Evolutionary conservation across 2,329 filamentous ascomycete genomes (phyloP).

Genomic region (Ophiostoma ulmi): DNA sequence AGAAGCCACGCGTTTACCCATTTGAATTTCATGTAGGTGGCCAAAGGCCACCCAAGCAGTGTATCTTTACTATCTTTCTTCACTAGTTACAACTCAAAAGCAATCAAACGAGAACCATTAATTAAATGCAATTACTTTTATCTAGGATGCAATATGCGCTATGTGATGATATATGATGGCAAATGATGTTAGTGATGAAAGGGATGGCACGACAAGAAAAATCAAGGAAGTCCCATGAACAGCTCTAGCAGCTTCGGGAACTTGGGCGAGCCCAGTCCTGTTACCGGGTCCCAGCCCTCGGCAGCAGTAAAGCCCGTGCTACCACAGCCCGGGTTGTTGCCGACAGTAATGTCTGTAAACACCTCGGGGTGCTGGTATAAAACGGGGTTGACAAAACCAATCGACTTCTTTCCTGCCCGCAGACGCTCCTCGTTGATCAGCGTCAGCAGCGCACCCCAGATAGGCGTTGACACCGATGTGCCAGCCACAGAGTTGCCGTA

Average conservation of each 20-base stretch:
- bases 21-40: slow-evolving; percentile 1
- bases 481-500: slow-evolving; percentile 40
- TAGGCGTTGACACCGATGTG: slow-evolving; percentile 52
- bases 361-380: slow-evolving; percentile 33
- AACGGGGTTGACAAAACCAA: slow-evolving; percentile 37
- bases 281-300: slow-evolving; percentile 29
- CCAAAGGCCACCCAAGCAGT: neutral
- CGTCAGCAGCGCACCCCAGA: slow-evolving; percentile 53
- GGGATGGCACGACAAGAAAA: neutral
- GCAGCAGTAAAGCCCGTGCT: slow-evolving; percentile 12
- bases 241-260: slow-evolving; percentile 17
- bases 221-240: slow-evolving; percentile 12
- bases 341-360: slow-evolving; percentile 32
- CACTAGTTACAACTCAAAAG: neutral
- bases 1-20: slow-evolving; percentile 8
- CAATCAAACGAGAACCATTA: neutral
- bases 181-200: neutral
- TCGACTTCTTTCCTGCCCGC: slow-evolving; percentile 40
- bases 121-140: slow-evolving; percentile 12
- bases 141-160: neutral
- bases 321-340: slow-evolving; percentile 33
- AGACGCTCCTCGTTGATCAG: slow-evolving; percentile 59
- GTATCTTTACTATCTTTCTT: neutral
- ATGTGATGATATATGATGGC: neutral
- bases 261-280: slow-evolving; percentile 18